These are phyloP conservation scores for Stemphylium beticola DNA, from an alignment of 2,329 filamentous ascomycete genomes.

Conservation along the genomic window DNA sequence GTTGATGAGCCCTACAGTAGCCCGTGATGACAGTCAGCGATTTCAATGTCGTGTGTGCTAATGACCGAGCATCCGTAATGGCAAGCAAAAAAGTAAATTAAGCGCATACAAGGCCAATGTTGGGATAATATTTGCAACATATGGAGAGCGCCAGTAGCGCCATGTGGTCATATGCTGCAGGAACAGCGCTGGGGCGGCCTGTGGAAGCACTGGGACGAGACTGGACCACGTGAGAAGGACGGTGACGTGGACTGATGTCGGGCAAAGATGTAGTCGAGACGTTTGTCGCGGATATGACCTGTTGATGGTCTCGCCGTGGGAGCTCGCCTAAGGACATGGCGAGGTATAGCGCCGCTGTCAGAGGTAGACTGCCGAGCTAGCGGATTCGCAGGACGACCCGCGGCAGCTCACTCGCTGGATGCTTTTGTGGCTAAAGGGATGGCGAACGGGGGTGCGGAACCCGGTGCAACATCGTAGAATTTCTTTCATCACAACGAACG, in stretches of 20 bases:
- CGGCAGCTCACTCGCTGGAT: constrained; percentile 15
- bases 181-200: constrained; percentile 24
- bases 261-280: constrained; percentile 12
- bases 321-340: constrained; percentile 29
- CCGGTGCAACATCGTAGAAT: constrained; percentile 47
- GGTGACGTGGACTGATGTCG: constrained; percentile 11
- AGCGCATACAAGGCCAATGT: constrained; percentile 31
- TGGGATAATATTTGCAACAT: constrained; percentile 32
- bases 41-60: constrained; percentile 17
- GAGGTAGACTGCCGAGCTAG: constrained; percentile 23
- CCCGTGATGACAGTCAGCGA: constrained; percentile 25
- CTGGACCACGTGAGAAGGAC: constrained; percentile 15
- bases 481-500: constrained; percentile 30
- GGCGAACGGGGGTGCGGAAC: constrained; percentile 27
- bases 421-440: constrained; percentile 33
- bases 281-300: neutral
- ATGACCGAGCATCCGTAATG: constrained; percentile 1
- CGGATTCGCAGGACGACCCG: constrained; percentile 15
- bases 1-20: constrained; percentile 3
- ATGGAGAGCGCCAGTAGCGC: constrained; percentile 25
- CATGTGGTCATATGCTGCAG: constrained; percentile 34
- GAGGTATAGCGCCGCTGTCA: constrained; percentile 37
- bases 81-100: constrained; percentile 34
- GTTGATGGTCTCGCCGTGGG: constrained; percentile 31
- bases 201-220: constrained; percentile 11